Base-by-base conservation (phyloP, 139 green algal genomes). In the Chlamydomonas sphaeroides region DNA sequence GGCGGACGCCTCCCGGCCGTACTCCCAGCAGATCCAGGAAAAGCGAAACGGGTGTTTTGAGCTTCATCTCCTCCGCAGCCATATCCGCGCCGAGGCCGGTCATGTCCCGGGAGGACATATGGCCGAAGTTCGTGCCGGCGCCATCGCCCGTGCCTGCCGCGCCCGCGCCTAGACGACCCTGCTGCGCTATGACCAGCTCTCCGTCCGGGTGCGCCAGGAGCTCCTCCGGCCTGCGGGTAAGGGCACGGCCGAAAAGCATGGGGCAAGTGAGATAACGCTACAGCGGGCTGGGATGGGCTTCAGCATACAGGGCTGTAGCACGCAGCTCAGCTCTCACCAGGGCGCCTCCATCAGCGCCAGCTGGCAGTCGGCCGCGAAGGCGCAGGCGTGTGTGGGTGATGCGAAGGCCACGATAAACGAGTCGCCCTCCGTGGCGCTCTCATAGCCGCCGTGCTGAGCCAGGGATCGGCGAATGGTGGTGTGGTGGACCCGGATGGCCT, bases 361-460 rank as follows among this genome's bases (percentile, higher is more conserved):
- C 70, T 78, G 70, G 15, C 51, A 67, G 0, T 49, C 33, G 7
- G 57, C 56, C 26, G 75, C 75, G 45, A 73, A 90, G 21, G 42
- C 59, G 3, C 84, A 35, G 0, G 87, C 87, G 51, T 73, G 68
- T 7, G 38, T 26, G 42, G 78, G 65, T 1, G 79, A 69, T 11
- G 88, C 68, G 63, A 90, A 90, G 1, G 84, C 87, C 53, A 88
- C 7, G 39, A 88, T 88, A 77, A 90, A 90, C 6, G 83, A 83
- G 65, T 90, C 87, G 17, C 87, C 83, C 80, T 90, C 87, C 85
- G 72, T 79, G 35, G 23, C 65, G 76, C 71, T 86, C 70, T 90
- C 87, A 72, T 90, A 90, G 10, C 87, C 87, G 56, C 79, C 39
- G 74, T 80, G 66, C 49, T 63, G 23, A 21, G 51, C 6, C 68